Evolutionary conservation across 2,329 filamentous ascomycete genomes (phyloP), one percentile per base, ranked within the genome.

Genomic region (Talaromyces sp.): DNA sequence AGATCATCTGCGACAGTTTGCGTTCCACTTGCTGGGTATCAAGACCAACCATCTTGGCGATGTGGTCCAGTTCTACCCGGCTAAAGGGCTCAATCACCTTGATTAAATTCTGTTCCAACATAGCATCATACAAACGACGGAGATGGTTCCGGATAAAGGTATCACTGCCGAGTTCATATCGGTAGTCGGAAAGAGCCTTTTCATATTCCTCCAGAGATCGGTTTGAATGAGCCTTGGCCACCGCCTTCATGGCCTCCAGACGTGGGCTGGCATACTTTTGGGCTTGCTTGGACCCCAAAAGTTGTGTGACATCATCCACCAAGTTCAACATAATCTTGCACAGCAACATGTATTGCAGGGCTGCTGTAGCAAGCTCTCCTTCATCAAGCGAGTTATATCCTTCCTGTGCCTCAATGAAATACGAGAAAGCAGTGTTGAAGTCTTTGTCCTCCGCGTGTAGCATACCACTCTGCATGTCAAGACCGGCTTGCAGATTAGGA

Each of bases 251-350:
- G 54, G 94, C 94, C 76, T 99, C 94, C 59, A 99, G 86, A 70
- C 91, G 94, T 77, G 93, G 91, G 65, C 93, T 91, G 29, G 92
- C 92, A 71, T 99, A 97, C 77, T 95, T 94, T 70, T 95, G 86
- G 35, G 95, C 94, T 75, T 97, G 92, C 83, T 99, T 99, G 49
- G 91, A 95, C 27, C 89, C 86, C 86, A 99, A 91, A 63, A 99
- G 85, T 70, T 89, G 86, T 77, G 93, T 96, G 73, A 99, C 93
- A 74, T 99, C 95, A 79, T 97, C 92, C 62, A 86, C 91, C 36
- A 95, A 82, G 77, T 99, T 99, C 65, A 99, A 83, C 95, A 99
- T 99, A 75, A 99, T 94, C 81, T 99, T 99, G 86, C 94, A 97
- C 32, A 99, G 86, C 49, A 99, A 85, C 94, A 99, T 99, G 82